Evolutionary conservation across 495 filamentous ascomycete species (phyloP).

Genomic region (Aspergillus bertholletiae): DNA sequence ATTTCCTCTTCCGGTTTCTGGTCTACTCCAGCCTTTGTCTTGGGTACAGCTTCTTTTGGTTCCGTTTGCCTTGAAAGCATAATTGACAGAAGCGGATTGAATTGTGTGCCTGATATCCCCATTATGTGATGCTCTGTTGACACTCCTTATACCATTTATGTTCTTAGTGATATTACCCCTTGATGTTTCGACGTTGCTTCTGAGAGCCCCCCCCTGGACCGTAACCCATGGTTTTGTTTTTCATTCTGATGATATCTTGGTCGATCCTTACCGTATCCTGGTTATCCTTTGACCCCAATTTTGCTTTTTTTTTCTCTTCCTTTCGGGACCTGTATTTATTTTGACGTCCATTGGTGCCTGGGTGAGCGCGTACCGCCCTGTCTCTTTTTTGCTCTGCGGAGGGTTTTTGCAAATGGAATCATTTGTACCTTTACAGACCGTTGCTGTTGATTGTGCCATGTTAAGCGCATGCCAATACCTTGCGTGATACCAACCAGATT

Average conservation of each 20-base stretch:
- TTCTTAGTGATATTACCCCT: conserved; percentile 12
- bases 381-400: not conserved
- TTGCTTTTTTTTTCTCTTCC: conserved; percentile 2
- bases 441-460: not conserved
- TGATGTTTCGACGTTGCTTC: conserved; percentile 7
- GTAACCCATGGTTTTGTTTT: conserved; percentile 5
- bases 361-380: not conserved
- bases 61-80: conserved; percentile 4
- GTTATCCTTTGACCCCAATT: not conserved
- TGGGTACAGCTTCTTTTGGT: conserved; percentile 1
- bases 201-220: not conserved
- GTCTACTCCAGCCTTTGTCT: conserved; percentile 2
- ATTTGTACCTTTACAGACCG: not conserved
- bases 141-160: conserved; percentile 21
- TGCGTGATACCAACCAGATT: not conserved
- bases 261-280: not conserved
- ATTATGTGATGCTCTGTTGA: conserved; percentile 3
- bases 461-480: not conserved
- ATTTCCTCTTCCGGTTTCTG: not conserved
- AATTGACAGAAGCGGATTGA: conserved; percentile 7
- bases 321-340: conserved; percentile 7
- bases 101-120: conserved; percentile 6
- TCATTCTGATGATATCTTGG: conserved; percentile 1
- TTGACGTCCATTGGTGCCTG: not conserved
- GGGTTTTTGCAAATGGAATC: not conserved